A percentile compares a stretch with the other conserved stretches of the same genome.
phyloP scores from a whole-genome alignment of 1,139 yeast genomes.

The Nakaseomyces kungkrabaensis region DNA sequence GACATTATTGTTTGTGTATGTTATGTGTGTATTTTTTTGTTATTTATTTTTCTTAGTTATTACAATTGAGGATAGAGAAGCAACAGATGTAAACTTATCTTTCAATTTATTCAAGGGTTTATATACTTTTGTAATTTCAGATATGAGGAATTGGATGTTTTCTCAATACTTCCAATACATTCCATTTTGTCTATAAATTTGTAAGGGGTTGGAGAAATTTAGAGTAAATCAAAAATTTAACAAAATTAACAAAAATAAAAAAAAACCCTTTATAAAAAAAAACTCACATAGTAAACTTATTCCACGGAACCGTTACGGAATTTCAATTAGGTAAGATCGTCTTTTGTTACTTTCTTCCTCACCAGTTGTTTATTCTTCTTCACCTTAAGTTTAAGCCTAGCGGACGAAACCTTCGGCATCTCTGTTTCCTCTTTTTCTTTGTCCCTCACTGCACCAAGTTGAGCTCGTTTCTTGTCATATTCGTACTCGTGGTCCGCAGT shows the following conservation, averaged over 20 bases:
- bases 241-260: too few species aligned
- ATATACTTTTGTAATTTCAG: too few species aligned
- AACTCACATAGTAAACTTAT: neutral
- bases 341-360: neutral
- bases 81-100: too few species aligned
- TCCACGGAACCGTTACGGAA: neutral
- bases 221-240: too few species aligned
- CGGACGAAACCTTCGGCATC: neutral
- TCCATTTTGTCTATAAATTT: too few species aligned
- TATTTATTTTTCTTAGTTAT: neutral
- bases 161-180: too few species aligned
- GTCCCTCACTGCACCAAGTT: neutral
- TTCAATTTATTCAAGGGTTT: too few species aligned
- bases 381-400: constrained; percentile 1
- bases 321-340: neutral
- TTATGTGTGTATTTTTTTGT: neutral
- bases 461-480: neutral
- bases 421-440: too few species aligned
- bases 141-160: too few species aligned
- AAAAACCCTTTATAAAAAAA: too few species aligned
- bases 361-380: constrained; percentile 2
- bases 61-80: too few species aligned
- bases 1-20: neutral
- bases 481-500: neutral
- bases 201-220: too few species aligned